A percentile compares a stretch with the other conserved stretches of the same genome.
These are phyloP conservation scores for Stylosanthes scabra DNA, from an alignment of 331 rosid species.

Conservation along the genomic window DNA sequence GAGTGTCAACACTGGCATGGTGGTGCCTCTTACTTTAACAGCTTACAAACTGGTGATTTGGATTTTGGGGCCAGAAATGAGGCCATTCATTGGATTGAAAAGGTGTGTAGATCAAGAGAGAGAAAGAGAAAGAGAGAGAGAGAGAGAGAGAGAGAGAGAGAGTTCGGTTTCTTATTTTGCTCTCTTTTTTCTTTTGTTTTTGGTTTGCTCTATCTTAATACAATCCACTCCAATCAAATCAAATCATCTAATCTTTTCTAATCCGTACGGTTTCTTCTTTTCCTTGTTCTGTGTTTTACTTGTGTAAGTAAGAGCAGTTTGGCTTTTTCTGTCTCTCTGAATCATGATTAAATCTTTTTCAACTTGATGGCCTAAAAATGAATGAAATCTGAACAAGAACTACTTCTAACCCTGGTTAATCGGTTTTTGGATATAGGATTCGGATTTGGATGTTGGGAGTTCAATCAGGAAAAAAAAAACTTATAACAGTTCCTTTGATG, in stretches of 20 bases:
- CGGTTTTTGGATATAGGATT: not conserved
- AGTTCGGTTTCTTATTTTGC: not conserved
- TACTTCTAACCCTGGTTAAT: too few species aligned
- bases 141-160: not conserved
- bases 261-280: not conserved
- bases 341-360: not conserved
- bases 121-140: too few species aligned
- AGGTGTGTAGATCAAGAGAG: conserved; percentile 58
- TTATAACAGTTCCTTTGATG: conserved; percentile 30
- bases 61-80: conserved; percentile 71
- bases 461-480: not conserved
- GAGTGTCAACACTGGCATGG: conserved; percentile 67
- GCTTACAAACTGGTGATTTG: conserved; percentile 67
- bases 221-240: not conserved
- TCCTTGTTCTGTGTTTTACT: not conserved
- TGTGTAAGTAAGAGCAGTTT: not conserved
- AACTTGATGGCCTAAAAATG: conserved; percentile 24
- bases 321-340: conserved; percentile 7
- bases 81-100: conserved; percentile 85
- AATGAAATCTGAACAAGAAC: conserved; percentile 20
- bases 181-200: not conserved
- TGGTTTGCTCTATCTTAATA: conserved; percentile 11
- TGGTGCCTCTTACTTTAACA: conserved; percentile 59
- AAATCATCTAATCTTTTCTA: conserved; percentile 27
- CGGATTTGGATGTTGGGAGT: conserved; percentile 25